Conservation (phyloP, 1,284 basidiomycete genomes). For the Moesziomyces globuligerus region DNA sequence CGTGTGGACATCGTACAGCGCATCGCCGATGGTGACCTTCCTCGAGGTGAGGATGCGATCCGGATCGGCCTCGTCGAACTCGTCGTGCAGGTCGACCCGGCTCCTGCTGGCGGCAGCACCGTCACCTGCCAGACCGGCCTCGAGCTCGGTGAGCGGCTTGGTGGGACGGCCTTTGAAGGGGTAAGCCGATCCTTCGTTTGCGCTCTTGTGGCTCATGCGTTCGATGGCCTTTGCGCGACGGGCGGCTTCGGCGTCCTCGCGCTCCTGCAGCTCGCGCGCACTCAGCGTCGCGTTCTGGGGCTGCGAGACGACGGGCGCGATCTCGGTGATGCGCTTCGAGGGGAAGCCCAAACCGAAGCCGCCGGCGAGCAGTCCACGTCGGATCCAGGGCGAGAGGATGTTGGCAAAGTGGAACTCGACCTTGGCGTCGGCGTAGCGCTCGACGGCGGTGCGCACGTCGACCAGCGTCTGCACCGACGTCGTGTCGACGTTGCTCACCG, state of each 20-base stretch:
- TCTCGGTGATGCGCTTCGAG: constrained; percentile 45
- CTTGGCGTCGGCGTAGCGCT: constrained; percentile 82
- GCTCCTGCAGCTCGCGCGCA: constrained; percentile 28
- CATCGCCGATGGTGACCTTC: constrained; percentile 30
- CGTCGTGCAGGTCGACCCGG: constrained; percentile 68
- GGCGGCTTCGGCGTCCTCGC: constrained; percentile 32
- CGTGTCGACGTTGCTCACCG: constrained; percentile 75
- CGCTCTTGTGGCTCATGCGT: constrained; percentile 37
- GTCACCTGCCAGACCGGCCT: constrained; percentile 69
- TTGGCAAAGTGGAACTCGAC: constrained; percentile 89
- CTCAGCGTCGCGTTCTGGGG: constrained; percentile 28
- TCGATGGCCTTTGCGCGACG: constrained; percentile 40
- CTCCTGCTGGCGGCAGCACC: constrained; percentile 57
- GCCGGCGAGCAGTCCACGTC: constrained; percentile 66
- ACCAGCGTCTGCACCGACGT: constrained; percentile 91
- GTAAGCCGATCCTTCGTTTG: constrained; percentile 39
- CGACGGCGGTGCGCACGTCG: constrained; percentile 85
- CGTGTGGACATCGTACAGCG: constrained; percentile 24
- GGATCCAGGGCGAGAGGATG: constrained; percentile 92
- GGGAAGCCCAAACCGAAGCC: constrained; percentile 45
- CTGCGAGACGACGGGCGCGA: constrained; percentile 76
- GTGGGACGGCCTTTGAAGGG: constrained; percentile 30
- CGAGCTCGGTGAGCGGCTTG: constrained; percentile 50
- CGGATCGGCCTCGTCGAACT: constrained; percentile 68
- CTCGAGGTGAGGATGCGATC: constrained; percentile 56